Evolutionary conservation across 192 early-diverging fungal genomes (phyloP), one percentile per base, ranked within the genome.

Genomic region (Backusella circina): DNA sequence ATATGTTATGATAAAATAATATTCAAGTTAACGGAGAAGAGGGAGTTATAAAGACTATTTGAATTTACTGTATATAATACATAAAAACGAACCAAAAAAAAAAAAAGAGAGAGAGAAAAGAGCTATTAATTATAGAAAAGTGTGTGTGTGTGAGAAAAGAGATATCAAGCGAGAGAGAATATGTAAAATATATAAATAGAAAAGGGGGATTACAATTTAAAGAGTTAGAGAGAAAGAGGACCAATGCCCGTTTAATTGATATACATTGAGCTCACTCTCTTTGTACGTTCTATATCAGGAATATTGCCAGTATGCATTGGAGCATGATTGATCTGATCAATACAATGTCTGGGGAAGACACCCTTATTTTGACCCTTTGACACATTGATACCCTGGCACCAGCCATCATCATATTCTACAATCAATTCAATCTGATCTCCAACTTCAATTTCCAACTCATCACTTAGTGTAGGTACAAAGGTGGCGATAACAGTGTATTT

Each of bases 351-450:
- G 7, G 88, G 88, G 83, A 90, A 88, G 2, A 88, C 86, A 61
- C 88, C 88, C 66, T 84, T 77, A n/a, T 65, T 71, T 44, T 82
- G 77, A 1, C 79, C 82, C 12, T 79, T 81, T 26, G 85, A 79
- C 37, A 84, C 74, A 70, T 90, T 90, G 28, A 86, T 65, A 44
- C 85, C 88, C 41, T 82, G 79, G 67, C 84, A 85, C 88, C 88
- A 90, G 9, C 88, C 88, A 81, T 90, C 88, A 73, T 90, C 88
- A 47, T 86, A 90, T 47, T 86, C 84, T 50, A 81, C 78, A 15
- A 88, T 67, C 21, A 90, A 81, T 9, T 85, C 81, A 36, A 90
- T 78, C 7, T 83, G 84, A 38, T 90, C 88, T 28, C 87, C 86
- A 23, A 71, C 64, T 66, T 85, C 80, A 64, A 90, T 84, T 71